Evolutionary conservation across 2,329 filamentous ascomycete species (phyloP).

Genomic region (Scytalidium sp.): DNA sequence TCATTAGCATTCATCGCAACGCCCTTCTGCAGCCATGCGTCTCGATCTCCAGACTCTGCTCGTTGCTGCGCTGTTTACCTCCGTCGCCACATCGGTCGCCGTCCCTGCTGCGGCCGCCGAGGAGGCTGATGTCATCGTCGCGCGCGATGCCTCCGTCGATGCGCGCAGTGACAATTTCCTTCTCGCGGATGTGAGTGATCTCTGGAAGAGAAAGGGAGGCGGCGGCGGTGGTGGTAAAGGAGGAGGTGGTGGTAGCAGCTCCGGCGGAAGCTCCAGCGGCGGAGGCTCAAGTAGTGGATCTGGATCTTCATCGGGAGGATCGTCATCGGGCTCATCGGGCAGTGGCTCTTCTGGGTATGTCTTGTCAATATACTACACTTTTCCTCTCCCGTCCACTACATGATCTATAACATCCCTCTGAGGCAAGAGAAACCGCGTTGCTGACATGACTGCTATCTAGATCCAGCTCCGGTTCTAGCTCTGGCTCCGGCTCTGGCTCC

Average conservation of each 20-base stretch:
- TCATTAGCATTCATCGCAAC: no score
- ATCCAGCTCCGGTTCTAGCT: slow-evolving; percentile 23
- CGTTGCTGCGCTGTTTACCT: slow-evolving; percentile 15
- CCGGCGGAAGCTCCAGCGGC: slow-evolving; percentile 20
- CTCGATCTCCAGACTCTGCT: slow-evolving; percentile 10
- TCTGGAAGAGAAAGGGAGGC: slow-evolving; percentile 61
- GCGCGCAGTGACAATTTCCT: slow-evolving; percentile 1
- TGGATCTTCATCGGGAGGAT: background rate
- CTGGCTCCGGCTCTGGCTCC: slow-evolving; percentile 18
- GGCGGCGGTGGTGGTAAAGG: slow-evolving; percentile 51
- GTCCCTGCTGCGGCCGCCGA: slow-evolving; percentile 17
- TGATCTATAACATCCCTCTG: no score
- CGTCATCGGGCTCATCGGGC: slow-evolving; percentile 4
- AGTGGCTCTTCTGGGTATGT: slow-evolving; percentile 24
- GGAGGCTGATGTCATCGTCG: slow-evolving; percentile 9
- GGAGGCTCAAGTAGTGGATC: slow-evolving; percentile 31
- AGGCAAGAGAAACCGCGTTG: no score
- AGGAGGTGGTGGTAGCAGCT: slow-evolving; percentile 15
- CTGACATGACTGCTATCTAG: background rate
- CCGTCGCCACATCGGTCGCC: slow-evolving; percentile 8
- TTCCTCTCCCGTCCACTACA: no score
- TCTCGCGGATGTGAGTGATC: slow-evolving; percentile 28
- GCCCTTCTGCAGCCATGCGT: slow-evolving; percentile 18
- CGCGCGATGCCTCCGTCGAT: slow-evolving; percentile 13
- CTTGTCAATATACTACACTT: no score